Evolutionary conservation across 192 early-diverging fungal genomes (phyloP), one percentile per base, ranked within the genome.

Genomic region (Cetraspora pellucida): DNA sequence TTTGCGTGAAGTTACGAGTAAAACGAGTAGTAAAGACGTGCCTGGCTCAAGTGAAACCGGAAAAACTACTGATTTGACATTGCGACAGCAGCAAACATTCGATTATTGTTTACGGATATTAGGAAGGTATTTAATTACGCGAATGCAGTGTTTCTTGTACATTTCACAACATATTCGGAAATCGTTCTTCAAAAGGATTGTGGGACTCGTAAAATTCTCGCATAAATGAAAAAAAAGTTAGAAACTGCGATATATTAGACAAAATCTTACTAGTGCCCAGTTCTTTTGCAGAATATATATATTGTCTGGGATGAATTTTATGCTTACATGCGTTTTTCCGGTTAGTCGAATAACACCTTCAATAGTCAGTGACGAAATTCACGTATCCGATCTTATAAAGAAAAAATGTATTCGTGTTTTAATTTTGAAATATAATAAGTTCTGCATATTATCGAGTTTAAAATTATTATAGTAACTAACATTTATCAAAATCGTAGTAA

Each of bases 321-420:
- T 63, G 21, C 46, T 60, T 7, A 71, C 30, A 17, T 52, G 37
- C 19, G 8, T 4, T 50, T n/a, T 50, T 71, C 10, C 9, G 28
- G 3, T n/a, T 66, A 90, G 89, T 83, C 88, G 86, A 19, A 71
- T 91, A 43, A 77, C 82, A 13, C 83, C 89, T 17, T 76, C 91
- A 0, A 74, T 89, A 17, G 79, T 85, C 2, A 75, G 83, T 13
- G 90, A 92, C 74, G 89, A 88, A 50, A 72, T 85, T 10, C 82
- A 88, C 64, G 78, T 91, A 21, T 87, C 84, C 17, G 88, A 90
- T 50, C 74, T 82, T 19, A 91, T 91, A 66, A 88, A 87, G 78
- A 90, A 89, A 79, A 87, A 88, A 77, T 81, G 92, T 93, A 80
- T 0, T 17, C 23, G 44, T n/a, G 7, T 31, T 43, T 61, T n/a